Percentiles rank a stretch among this genome's conserved stretches.
Conservation (phyloP, 73 alveolate species). For the Breviolum minutum region DNA sequence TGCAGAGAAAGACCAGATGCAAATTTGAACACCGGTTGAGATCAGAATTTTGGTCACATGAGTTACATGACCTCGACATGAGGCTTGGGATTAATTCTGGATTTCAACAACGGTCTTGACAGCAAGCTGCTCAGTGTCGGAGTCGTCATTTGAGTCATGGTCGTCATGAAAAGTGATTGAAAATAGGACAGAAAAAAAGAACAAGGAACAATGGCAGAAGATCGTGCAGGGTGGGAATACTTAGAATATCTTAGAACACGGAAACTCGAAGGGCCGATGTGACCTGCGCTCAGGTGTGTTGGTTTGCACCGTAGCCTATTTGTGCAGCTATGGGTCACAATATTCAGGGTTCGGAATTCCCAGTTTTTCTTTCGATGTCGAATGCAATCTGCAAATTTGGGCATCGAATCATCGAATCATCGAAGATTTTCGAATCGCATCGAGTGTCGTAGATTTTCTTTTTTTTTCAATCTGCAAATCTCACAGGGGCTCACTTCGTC, state of each 20-base stretch:
- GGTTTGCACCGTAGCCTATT: constrained; percentile 60
- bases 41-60: too few relatives aligned
- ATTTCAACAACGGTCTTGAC: not conserved
- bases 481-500: constrained; percentile 63
- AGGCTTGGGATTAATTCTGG: constrained; percentile 19
- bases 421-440: not conserved
- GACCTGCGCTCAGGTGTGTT: constrained; percentile 38
- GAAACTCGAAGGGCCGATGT: not conserved
- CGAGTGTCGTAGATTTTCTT: too few relatives aligned
- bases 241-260: not conserved
- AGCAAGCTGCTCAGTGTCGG: not conserved
- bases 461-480: not conserved
- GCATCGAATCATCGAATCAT: not conserved
- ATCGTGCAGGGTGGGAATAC: not conserved
- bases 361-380: not conserved
- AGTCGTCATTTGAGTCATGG: too few relatives aligned
- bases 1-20: too few relatives aligned
- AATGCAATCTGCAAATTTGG: not conserved
- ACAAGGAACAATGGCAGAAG: too few relatives aligned
- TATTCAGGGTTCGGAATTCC: constrained; percentile 44
- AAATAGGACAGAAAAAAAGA: too few relatives aligned
- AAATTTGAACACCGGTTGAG: too few relatives aligned
- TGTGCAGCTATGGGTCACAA: constrained; percentile 82
- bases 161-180: too few relatives aligned
- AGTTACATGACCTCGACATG: not conserved